Evolutionary conservation across 139 green algal species (phyloP).

Genomic region (Coelastrella sp.): DNA sequence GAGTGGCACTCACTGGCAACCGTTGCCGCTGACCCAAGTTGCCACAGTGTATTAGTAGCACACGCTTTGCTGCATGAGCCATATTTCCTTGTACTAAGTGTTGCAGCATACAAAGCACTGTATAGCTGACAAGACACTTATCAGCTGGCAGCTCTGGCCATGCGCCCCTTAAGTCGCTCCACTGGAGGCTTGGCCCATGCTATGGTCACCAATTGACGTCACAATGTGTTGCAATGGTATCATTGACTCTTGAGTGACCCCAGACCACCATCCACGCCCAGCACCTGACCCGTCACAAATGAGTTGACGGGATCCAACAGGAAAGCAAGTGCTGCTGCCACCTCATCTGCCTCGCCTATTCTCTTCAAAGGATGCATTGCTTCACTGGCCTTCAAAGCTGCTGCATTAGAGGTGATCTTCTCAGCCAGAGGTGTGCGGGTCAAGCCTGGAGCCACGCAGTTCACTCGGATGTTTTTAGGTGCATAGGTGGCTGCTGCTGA

Average conservation of each 20-base stretch:
- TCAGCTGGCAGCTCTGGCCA: no score
- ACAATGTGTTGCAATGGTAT: no score
- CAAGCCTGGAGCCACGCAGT: constrained; percentile 84
- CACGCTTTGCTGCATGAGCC: no score
- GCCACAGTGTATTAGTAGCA: no score
- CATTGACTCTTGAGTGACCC: constrained; percentile 63
- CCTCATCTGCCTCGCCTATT: constrained; percentile 81
- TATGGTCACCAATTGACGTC: no score
- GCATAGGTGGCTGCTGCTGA: constrained; percentile 81
- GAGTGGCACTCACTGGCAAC: no score
- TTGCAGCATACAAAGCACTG: no score
- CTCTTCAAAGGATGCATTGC: constrained; percentile 50
- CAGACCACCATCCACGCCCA: constrained; percentile 77
- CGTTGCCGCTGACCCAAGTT: no score
- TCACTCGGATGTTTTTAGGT: constrained; percentile 86
- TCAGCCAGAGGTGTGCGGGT: constrained; percentile 66
- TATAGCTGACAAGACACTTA: no score
- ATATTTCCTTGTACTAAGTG: no score
- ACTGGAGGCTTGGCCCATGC: no score
- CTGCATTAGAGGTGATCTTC: constrained; percentile 72
- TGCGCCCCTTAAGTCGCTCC: no score
- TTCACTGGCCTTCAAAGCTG: constrained; percentile 61
- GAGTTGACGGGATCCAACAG: constrained; percentile 75
- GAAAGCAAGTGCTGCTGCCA: constrained; percentile 78
- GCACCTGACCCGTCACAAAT: constrained; percentile 53